phyloP scores from a whole-genome alignment of 495 filamentous ascomycete species.

The Penicillium chermesinum region DNA sequence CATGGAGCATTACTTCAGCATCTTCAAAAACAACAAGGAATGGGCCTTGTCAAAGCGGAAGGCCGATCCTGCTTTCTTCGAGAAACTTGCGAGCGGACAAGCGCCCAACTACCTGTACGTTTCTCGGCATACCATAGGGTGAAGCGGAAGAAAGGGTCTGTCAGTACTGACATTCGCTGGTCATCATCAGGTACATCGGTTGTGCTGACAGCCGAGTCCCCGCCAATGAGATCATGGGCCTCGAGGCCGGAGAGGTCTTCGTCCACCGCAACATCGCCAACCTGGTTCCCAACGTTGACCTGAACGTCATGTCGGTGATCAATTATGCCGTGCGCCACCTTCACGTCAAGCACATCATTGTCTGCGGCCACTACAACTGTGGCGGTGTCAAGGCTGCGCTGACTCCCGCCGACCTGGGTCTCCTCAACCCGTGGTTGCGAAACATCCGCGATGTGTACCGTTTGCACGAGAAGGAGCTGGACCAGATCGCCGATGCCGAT shows the following conservation, averaged over 20 bases:
- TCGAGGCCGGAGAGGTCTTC: conserved; percentile 82
- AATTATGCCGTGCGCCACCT: conserved; percentile 71
- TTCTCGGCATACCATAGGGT: conserved; percentile 13
- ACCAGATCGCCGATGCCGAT: conserved; percentile 45
- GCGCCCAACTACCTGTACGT: conserved; percentile 62
- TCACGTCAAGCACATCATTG: conserved; percentile 72
- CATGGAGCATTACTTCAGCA: neutral
- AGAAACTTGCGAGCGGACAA: conserved; percentile 60
- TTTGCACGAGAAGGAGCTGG: conserved; percentile 33
- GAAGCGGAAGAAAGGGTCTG: too few relatives aligned
- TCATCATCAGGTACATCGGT: conserved; percentile 62
- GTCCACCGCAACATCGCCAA: conserved; percentile 93
- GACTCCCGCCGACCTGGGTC: conserved; percentile 56
- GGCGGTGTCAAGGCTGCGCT: conserved; percentile 69
- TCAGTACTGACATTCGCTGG: conserved; percentile 3
- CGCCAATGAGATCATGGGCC: conserved; percentile 73
- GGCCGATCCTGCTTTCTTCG: conserved; percentile 64
- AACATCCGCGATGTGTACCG: conserved; percentile 62
- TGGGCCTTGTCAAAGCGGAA: conserved; percentile 59
- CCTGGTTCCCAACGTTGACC: conserved; percentile 66
- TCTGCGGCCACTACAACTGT: conserved; percentile 78
- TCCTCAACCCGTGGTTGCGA: conserved; percentile 73
- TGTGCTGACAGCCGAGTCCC: conserved; percentile 81
- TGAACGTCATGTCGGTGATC: conserved; percentile 67
- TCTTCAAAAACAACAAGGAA: conserved; percentile 52